These are phyloP conservation scores for Hypoxylon subgilvum DNA, from an alignment of 495 filamentous ascomycete genomes.

Conservation along the genomic window DNA sequence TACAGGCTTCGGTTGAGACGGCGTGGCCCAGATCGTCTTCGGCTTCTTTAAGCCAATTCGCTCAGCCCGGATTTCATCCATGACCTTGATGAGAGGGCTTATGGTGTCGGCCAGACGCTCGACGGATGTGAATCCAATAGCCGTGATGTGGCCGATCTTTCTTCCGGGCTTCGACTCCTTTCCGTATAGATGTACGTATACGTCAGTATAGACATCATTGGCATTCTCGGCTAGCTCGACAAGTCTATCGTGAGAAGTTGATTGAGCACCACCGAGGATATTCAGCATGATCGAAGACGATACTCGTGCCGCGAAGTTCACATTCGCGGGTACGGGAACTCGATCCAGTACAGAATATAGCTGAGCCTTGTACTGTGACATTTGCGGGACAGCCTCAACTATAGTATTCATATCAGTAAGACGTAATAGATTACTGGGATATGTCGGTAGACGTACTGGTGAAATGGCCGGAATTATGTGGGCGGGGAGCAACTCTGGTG, in stretches of 20 bases:
- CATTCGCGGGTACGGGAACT: conserved; percentile 60
- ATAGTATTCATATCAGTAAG: neutral
- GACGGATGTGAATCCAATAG: conserved; percentile 69
- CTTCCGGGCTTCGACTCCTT: conserved; percentile 85
- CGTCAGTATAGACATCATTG: conserved; percentile 56
- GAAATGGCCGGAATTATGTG: conserved; percentile 97
- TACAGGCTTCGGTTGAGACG: conserved; percentile 31
- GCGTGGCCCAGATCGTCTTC: conserved; percentile 31
- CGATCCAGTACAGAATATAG: conserved; percentile 84
- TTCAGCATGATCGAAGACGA: conserved; percentile 89
- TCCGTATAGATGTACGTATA: conserved; percentile 83
- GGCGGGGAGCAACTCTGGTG: conserved; percentile 90
- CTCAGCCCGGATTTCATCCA: conserved; percentile 69
- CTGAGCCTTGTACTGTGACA: conserved; percentile 93
- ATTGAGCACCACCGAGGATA: conserved; percentile 79
- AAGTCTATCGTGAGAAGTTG: conserved; percentile 72
- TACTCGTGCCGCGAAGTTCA: conserved; percentile 64
- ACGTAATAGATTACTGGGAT: neutral
- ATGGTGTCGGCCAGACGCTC: conserved; percentile 74
- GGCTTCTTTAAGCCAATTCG: conserved; percentile 49
- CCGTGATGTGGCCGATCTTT: conserved; percentile 94
- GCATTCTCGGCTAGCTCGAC: conserved; percentile 66
- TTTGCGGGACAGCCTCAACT: conserved; percentile 79
- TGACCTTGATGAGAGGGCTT: conserved; percentile 66
- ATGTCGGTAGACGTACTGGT: conserved; percentile 67